Evolutionary conservation across 2,329 filamentous ascomycete species (phyloP), one percentile per base, ranked within the genome.

Genomic region (Ophiostoma himal-ulmi): DNA sequence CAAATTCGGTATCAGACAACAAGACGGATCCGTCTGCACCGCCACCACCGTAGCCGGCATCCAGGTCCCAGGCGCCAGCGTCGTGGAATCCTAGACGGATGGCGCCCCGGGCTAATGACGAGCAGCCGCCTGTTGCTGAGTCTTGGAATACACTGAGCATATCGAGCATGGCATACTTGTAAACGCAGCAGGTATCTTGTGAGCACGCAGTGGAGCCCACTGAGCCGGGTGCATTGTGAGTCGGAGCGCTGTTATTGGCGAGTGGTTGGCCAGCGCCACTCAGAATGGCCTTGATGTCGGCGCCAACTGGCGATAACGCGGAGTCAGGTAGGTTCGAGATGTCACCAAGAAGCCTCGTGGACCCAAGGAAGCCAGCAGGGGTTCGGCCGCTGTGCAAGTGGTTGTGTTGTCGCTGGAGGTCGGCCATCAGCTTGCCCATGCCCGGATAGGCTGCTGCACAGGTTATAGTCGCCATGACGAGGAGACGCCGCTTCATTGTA

Each of bases 1-100:
- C 54, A 5, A 80, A 75, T 74, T 83, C 82, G 17, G 74, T 73
- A 22, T 76, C 73, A 11, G 77, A 78, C 8, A 82, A 74, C 3
- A 83, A 74, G 22, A 83, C 75, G 11, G 80, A 81, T 11, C 82
- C 82, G 71, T 84, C 82, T 0, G 81, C 82, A 69, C 76, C 78
- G 20, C 76, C 41, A 0, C 79, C 79, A 36, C 75, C 74, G 14
- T 68, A 73, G 11, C 68, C 68, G 1, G 39, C 67, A 17, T 30
- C 67, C 72, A 75, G 77, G 71, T 78, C 78, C 81, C 81, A 83
- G 3, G 78, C 77, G n/a, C 77, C 81, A 0, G 81, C 80, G 70
- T 83, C 82, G 74, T 83, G 82, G 75, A 83, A 83, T 5, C 81
- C 80, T 5, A 80, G 77, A 10, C 82, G 79, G 70, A 83, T 79